A percentile compares a stretch with the other conserved stretches of the same genome.
Evolutionary conservation across 306 rosid genomes (phyloP).

Genomic region (Vicia sativa): DNA sequence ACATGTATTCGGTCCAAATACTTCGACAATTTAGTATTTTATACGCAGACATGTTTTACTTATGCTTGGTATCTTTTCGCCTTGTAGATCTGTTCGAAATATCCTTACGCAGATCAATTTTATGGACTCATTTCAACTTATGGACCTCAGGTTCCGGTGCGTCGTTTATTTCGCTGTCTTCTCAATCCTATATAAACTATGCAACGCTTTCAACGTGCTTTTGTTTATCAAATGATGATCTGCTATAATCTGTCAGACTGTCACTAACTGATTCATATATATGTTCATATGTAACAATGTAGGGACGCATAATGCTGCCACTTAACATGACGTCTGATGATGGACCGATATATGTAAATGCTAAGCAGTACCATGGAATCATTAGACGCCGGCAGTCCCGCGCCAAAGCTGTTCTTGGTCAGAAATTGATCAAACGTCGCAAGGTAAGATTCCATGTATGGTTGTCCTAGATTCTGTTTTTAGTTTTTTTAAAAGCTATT

Average conservation of each 20-base stretch:
- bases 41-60: constrained; percentile 33
- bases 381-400: constrained; percentile 88
- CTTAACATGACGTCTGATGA: constrained; percentile 77
- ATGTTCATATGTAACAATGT: constrained; percentile 33
- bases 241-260: not conserved
- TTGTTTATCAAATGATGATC: constrained; percentile 22
- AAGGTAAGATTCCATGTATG: constrained; percentile 57
- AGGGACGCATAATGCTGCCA: constrained; percentile 97
- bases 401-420: constrained; percentile 75
- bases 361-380: constrained; percentile 97
- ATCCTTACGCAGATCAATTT: constrained; percentile 75
- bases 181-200: constrained; percentile 18
- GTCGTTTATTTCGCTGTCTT: constrained; percentile 46
- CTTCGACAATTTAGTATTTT: constrained; percentile 14
- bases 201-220: constrained; percentile 9
- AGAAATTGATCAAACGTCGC: constrained; percentile 55
- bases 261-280: constrained; percentile 36
- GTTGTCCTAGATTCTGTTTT: constrained; percentile 8
- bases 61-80: constrained; percentile 29
- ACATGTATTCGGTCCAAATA: too few species aligned
- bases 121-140: constrained; percentile 78
- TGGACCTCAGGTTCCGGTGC: constrained; percentile 79
- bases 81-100: constrained; percentile 68
- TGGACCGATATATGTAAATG: constrained; percentile 91
- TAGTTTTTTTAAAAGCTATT: constrained; percentile 1